phyloP scores from a whole-genome alignment of 257 asterid species.

The Verbena officinalis region DNA sequence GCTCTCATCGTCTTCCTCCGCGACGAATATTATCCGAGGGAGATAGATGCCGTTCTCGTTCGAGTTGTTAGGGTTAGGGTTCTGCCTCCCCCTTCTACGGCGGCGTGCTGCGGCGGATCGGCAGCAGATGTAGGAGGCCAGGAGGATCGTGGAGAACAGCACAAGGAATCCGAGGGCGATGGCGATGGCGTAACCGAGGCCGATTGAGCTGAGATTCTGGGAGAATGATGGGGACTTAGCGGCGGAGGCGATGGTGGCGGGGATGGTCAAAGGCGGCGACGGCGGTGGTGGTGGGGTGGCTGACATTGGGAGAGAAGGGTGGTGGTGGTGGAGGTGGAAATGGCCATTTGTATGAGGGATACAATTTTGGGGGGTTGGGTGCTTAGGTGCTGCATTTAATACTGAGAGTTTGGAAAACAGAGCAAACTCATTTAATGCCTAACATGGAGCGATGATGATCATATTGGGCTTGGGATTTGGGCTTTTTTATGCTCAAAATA shows the following conservation, averaged over 20 bases:
- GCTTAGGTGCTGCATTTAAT: conserved; percentile 66
- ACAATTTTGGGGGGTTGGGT: conserved; percentile 10
- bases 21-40: conserved; percentile 79
- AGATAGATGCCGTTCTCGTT: conserved; percentile 62
- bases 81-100: conserved; percentile 22
- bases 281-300: conserved; percentile 44
- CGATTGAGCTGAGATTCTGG: conserved; percentile 42
- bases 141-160: conserved; percentile 68
- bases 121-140: conserved; percentile 83
- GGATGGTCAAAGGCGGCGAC: conserved; percentile 38
- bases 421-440: conserved; percentile 53
- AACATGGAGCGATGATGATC: conserved; percentile 36
- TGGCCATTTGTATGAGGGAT: conserved; percentile 54
- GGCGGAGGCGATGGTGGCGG: conserved; percentile 28
- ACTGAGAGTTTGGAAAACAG: conserved; percentile 44
- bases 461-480: neutral
- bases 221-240: conserved; percentile 23
- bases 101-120: conserved; percentile 74
- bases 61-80: conserved; percentile 24
- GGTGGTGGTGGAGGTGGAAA: conserved; percentile 37
- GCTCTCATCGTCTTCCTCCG: conserved; percentile 77
- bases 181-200: conserved; percentile 81
- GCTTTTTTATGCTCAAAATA: neutral
- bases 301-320: conserved; percentile 39
- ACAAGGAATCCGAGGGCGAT: conserved; percentile 81